Conservation (phyloP, 2,329 filamentous ascomycete species). For the Aaosphaeria arxii region DNA sequence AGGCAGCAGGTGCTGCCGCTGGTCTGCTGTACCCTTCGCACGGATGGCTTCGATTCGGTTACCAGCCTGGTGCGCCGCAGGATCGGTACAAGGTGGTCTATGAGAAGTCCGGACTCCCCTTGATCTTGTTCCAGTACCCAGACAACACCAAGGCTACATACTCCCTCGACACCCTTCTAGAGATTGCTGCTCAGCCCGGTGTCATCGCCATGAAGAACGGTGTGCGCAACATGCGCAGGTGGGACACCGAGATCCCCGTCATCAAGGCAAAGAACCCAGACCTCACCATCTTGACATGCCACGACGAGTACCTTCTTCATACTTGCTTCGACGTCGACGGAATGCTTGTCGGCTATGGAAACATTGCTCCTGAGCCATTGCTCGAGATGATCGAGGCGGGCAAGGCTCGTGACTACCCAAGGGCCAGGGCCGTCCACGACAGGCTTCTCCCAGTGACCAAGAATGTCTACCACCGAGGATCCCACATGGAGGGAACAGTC, state of each 20-base stretch:
- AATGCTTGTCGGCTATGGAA: constrained; percentile 55
- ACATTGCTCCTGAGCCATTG: constrained; percentile 51
- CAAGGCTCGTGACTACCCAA: constrained; percentile 49
- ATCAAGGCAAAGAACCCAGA: constrained; percentile 50
- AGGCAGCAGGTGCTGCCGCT: constrained; percentile 50
- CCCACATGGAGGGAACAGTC: constrained; percentile 56
- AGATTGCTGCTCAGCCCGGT: constrained; percentile 52
- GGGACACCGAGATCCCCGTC: constrained; percentile 55
- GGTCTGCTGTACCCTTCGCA: constrained; percentile 54
- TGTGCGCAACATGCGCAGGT: constrained; percentile 56
- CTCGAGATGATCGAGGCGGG: constrained; percentile 52
- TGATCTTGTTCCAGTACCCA: constrained; percentile 55
- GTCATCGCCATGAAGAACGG: constrained; percentile 58
- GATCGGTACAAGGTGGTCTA: constrained; percentile 49
- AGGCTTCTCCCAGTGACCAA: constrained; percentile 51
- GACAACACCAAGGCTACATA: constrained; percentile 55
- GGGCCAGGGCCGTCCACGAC: constrained; percentile 50
- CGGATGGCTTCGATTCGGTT: constrained; percentile 56
- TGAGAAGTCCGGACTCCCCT: constrained; percentile 48
- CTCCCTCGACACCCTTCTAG: constrained; percentile 51
- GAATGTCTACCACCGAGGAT: constrained; percentile 54
- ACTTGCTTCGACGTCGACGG: constrained; percentile 54
- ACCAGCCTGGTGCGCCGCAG: constrained; percentile 45
- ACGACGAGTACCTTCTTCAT: constrained; percentile 54
- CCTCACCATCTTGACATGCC: constrained; percentile 51